Percentiles rank a stretch among this genome's conserved stretches.
Conservation (phyloP, 345 rosid genomes). For the Gossypium herbaceum region DNA sequence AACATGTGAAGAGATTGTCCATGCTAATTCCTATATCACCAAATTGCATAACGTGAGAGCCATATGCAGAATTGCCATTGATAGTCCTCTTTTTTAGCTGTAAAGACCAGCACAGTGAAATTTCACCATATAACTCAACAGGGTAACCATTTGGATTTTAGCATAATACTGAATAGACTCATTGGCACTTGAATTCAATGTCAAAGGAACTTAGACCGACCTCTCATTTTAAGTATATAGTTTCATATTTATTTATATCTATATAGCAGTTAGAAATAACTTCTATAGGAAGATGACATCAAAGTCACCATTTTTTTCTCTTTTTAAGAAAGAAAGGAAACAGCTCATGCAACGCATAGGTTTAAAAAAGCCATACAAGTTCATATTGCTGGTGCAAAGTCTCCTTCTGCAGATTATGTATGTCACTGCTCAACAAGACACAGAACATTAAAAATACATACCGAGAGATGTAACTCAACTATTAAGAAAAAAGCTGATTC, state of each 20-base stretch:
- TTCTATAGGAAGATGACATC: neutral
- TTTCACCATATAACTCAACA: neutral
- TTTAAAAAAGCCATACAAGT: slow-evolving; percentile 43
- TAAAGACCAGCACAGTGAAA: slow-evolving; percentile 23
- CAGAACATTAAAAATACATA: neutral
- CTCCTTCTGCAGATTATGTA: slow-evolving; percentile 75
- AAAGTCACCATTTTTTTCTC: neutral
- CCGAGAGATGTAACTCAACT: neutral
- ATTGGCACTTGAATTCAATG: neutral
- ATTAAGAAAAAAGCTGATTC: neutral
- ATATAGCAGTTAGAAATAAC: neutral
- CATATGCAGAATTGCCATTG: slow-evolving; percentile 41
- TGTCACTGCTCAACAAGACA: slow-evolving; percentile 51
- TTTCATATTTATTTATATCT: neutral
- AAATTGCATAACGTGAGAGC: slow-evolving; percentile 96
- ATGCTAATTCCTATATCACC: slow-evolving; percentile 66
- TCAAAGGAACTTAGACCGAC: neutral
- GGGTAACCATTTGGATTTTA: neutral
- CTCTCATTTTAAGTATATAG: neutral
- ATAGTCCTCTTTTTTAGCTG: slow-evolving; percentile 85
- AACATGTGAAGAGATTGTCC: slow-evolving; percentile 52
- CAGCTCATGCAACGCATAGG: neutral
- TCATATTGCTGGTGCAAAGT: slow-evolving; percentile 84
- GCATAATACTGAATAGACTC: neutral
- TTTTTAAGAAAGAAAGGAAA: neutral